Conservation (phyloP, 2,329 filamentous ascomycete genomes). For the Claviceps digitariae region DNA sequence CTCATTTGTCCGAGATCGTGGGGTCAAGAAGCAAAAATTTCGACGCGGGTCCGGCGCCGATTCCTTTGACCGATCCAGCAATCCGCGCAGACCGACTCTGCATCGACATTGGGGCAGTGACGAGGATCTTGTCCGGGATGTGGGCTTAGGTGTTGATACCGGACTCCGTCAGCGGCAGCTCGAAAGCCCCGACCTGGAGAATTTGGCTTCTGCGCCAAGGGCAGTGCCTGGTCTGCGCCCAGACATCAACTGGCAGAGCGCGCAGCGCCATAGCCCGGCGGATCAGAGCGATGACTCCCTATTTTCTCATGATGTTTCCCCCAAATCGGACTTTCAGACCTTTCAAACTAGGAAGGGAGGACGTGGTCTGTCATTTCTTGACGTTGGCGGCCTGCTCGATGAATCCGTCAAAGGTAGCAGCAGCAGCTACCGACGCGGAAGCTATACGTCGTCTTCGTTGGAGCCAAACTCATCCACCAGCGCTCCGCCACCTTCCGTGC, state of each 20-base stretch:
- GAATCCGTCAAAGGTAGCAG: slow-evolving; percentile 20
- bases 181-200: slow-evolving; percentile 14
- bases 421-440: slow-evolving; percentile 22
- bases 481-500: slow-evolving; percentile 28
- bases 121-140: slow-evolving; percentile 69
- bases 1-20: slow-evolving; percentile 82
- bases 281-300: slow-evolving; percentile 33
- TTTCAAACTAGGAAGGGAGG: slow-evolving; percentile 16
- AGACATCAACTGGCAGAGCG: slow-evolving; percentile 35
- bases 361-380: slow-evolving; percentile 61
- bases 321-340: slow-evolving; percentile 12
- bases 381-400: slow-evolving; percentile 65
- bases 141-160: slow-evolving; percentile 56
- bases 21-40: slow-evolving; percentile 80
- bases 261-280: slow-evolving; percentile 23
- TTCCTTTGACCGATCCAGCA: slow-evolving; percentile 40
- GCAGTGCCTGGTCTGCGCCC: slow-evolving; percentile 18
- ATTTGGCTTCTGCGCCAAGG: slow-evolving; percentile 24
- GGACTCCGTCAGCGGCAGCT: slow-evolving; percentile 30
- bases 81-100: slow-evolving; percentile 33
- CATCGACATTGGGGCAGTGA: slow-evolving; percentile 74
- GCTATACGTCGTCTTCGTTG: slow-evolving; percentile 26
- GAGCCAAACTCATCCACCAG: slow-evolving; percentile 24
- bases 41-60: slow-evolving; percentile 49
- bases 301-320: slow-evolving; percentile 21